Percentiles rank a stretch among this genome's conserved stretches.
Evolutionary conservation across 1,284 basidiomycete species (phyloP).

Genomic region (Austroboletus novae-zelandiae): DNA sequence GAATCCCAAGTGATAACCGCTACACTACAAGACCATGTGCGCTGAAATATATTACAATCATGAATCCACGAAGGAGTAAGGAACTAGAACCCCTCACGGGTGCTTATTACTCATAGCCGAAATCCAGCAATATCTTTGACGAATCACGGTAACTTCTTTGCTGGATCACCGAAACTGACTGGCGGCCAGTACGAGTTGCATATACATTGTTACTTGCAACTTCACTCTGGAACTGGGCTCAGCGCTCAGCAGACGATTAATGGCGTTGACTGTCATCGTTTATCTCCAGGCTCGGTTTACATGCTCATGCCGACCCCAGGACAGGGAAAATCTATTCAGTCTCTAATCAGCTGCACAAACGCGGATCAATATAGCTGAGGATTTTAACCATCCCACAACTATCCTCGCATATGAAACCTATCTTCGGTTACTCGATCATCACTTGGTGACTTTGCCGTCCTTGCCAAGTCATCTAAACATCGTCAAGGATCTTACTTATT

Average conservation of each 20-base stretch:
- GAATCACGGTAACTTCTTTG: too few species aligned
- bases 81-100: too few species aligned
- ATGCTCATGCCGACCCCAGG: background rate
- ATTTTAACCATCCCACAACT: background rate
- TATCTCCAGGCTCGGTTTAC: background rate
- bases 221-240: too few species aligned
- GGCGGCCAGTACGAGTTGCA: too few species aligned
- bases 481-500: background rate
- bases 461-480: background rate
- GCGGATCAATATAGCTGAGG: background rate
- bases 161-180: too few species aligned
- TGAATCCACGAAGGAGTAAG: too few species aligned
- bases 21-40: constrained; percentile 52
- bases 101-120: too few species aligned
- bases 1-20: constrained; percentile 61
- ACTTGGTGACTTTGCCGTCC: background rate
- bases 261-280: too few species aligned
- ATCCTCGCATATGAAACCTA: background rate
- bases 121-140: too few species aligned
- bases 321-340: background rate
- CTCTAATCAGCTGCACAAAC: background rate
- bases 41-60: too few species aligned
- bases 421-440: background rate
- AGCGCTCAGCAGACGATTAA: too few species aligned
- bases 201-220: too few species aligned